Evolutionary conservation across 805 yeast genomes (phyloP), one percentile per base, ranked within the genome.

Genomic region (Yamadazyma phyllophila): DNA sequence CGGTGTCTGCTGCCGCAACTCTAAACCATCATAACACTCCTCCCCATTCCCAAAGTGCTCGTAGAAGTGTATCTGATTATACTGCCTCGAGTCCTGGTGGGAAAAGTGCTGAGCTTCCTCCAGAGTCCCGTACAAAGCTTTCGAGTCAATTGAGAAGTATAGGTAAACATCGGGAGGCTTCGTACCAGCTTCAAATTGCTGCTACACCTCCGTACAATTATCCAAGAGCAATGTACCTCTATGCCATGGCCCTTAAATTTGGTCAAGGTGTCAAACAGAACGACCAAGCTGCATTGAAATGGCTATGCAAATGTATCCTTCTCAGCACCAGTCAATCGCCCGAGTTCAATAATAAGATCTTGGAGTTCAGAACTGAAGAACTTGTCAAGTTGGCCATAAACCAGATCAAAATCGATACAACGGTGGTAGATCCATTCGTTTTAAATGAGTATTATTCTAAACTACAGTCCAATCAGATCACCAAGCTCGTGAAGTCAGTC

Each of bases 211-310:
- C 88, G 7, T 73, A 77, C 51, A 71, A 69, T 49, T 78, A 82
- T 36, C 66, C 71, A 1, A 57, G 55, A 41, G 95, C 90, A 1
- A 84, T 80, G 83, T 71, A 81, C 39, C 59, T 84, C 26, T 86
- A 85, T 55, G 88, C 88, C 0, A 60, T 83, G 51, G 84, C 90
- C 0, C 62, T 87, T 17, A 66, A 85, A 41, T 67, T 76, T 46
- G 94, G 92, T 0, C 82, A 81, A 60, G 94, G 94, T 0, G 80
- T 83, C 9, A 69, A 77, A 14, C 73, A 71, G 44, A 83, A 83
- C 56, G 75, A 77, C 34, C 54, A 63, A 14, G 76, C 73, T 41
- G 77, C 89, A 2, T 68, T 82, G 38, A 62, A 69, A 44, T 85
- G 88, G 86, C 67, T 87, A 4, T 73, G 77, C 50, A 72, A 70